These are phyloP conservation scores for Ogataea nonfermentans DNA, from an alignment of 805 yeast genomes.

Conservation along the genomic window DNA sequence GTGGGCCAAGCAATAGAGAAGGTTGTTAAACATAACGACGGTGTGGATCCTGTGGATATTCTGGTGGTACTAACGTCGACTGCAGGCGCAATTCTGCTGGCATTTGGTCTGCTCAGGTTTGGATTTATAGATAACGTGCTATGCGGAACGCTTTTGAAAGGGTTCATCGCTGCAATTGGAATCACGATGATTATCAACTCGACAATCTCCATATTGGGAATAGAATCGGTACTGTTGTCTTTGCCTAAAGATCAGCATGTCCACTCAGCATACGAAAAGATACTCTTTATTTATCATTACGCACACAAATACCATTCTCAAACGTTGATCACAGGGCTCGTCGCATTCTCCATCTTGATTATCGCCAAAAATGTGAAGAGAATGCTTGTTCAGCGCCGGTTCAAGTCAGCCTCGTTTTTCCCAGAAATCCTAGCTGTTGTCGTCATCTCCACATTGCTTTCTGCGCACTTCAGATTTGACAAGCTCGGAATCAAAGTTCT, in stretches of 20 bases:
- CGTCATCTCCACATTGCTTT: constrained; percentile 52
- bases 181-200: constrained; percentile 79
- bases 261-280: constrained; percentile 71
- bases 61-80: constrained; percentile 69
- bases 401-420: constrained; percentile 53
- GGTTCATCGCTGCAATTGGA: constrained; percentile 86
- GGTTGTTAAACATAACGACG: constrained; percentile 41
- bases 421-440: constrained; percentile 89
- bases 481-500: constrained; percentile 60
- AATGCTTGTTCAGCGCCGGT: constrained; percentile 31
- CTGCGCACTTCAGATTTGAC: constrained; percentile 47
- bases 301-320: constrained; percentile 47
- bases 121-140: constrained; percentile 83
- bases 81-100: constrained; percentile 70
- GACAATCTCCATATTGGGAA: constrained; percentile 67
- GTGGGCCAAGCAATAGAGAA: constrained; percentile 76
- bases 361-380: constrained; percentile 42
- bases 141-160: constrained; percentile 72
- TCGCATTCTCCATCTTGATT: constrained; percentile 47
- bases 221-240: constrained; percentile 44
- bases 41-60: constrained; percentile 49
- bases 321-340: constrained; percentile 60
- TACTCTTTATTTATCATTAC: constrained; percentile 53
- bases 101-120: constrained; percentile 75
- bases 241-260: constrained; percentile 48